Evolutionary conservation across 2,329 filamentous ascomycete genomes (phyloP).

Genomic region (Cladophialophora psammophila): DNA sequence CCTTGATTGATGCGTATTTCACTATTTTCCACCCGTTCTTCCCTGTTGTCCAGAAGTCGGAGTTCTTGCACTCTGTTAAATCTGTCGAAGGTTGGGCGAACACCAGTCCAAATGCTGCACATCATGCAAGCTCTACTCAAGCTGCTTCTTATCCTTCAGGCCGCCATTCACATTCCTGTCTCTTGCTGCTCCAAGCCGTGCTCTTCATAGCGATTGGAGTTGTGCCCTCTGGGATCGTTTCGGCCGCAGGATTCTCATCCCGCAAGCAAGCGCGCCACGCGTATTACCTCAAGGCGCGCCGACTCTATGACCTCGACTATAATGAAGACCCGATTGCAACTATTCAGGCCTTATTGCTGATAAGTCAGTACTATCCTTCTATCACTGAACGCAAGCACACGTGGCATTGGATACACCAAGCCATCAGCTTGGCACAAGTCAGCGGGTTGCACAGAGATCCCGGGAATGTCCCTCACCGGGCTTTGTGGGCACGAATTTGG

Average conservation of each 20-base stretch:
- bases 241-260: conserved; percentile 11
- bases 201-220: conserved; percentile 93
- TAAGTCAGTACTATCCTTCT: conserved; percentile 60
- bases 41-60: conserved; percentile 10
- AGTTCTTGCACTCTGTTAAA: conserved; percentile 5
- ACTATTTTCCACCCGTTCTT: conserved; percentile 19
- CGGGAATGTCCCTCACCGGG: conserved; percentile 14
- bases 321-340: conserved; percentile 86
- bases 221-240: conserved; percentile 52
- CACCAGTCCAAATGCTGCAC: background rate
- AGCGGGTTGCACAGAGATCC: conserved; percentile 19
- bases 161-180: conserved; percentile 62
- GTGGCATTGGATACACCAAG: conserved; percentile 24
- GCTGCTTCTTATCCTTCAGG: background rate
- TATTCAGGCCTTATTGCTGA: conserved; percentile 86
- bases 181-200: conserved; percentile 89
- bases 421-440: conserved; percentile 15
- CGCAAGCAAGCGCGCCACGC: conserved; percentile 80
- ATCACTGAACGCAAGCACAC: conserved; percentile 22
- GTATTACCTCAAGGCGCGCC: conserved; percentile 77
- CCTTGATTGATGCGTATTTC: conserved; percentile 18
- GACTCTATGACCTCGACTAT: conserved; percentile 93
- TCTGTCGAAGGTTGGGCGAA: background rate
- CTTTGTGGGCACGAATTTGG: conserved; percentile 18
- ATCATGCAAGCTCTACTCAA: background rate